Evolutionary conservation across 2,329 filamentous ascomycete genomes (phyloP).

Genomic region (Thielaviopsis ethacetica): DNA sequence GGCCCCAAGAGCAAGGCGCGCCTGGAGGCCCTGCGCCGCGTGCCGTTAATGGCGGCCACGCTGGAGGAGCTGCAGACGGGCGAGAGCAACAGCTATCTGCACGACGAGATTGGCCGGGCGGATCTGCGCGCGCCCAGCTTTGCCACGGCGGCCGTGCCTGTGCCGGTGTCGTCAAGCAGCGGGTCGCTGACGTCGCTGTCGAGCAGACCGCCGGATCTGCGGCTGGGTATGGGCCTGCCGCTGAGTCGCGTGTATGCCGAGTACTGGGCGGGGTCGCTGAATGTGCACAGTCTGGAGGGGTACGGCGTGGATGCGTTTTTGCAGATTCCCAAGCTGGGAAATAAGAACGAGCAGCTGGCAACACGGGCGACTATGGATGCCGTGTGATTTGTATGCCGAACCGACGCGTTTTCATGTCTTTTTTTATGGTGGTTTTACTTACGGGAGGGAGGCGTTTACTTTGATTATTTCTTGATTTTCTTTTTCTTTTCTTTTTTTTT

Average conservation of each 20-base stretch:
- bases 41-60: constrained; percentile 84
- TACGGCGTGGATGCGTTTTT: constrained; percentile 94
- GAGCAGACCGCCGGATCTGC: constrained; percentile 67
- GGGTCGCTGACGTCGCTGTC: constrained; percentile 67
- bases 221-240: constrained; percentile 82
- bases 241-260: constrained; percentile 91
- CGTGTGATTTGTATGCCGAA: constrained; percentile 29
- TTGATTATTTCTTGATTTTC: neutral
- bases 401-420: constrained; percentile 20
- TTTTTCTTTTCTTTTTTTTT: neutral
- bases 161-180: constrained; percentile 18
- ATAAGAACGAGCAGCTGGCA: constrained; percentile 90
- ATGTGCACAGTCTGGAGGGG: constrained; percentile 83
- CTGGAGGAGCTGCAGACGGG: constrained; percentile 58
- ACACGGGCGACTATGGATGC: constrained; percentile 64
- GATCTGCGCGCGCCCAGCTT: constrained; percentile 27
- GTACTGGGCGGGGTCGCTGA: constrained; percentile 89
- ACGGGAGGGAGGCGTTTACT: neutral
- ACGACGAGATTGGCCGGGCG: constrained; percentile 24
- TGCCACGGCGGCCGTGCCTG: constrained; percentile 13
- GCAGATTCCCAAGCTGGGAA: constrained; percentile 89
- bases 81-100: constrained; percentile 17
- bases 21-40: constrained; percentile 69
- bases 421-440: constrained; percentile 11
- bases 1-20: constrained; percentile 63